Percentiles rank a stretch among this genome's conserved stretches.
These are phyloP conservation scores for Sporothrix curviconia DNA, from an alignment of 2,329 filamentous ascomycete species.

Conservation along the genomic window DNA sequence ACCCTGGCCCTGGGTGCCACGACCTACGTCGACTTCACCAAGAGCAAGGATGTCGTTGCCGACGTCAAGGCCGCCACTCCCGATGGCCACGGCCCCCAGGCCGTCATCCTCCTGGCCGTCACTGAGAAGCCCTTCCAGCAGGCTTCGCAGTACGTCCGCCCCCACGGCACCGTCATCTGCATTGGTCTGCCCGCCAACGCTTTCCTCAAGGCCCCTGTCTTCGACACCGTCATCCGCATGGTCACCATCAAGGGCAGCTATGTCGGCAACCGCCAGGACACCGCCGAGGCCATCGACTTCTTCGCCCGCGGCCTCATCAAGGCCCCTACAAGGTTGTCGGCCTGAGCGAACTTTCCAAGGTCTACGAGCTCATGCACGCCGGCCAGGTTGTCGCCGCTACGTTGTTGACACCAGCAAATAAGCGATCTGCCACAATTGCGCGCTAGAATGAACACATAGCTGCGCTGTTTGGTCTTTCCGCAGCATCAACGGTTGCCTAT, in stretches of 20 bases:
- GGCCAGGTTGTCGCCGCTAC: slow-evolving; percentile 69
- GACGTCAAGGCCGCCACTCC: slow-evolving; percentile 76
- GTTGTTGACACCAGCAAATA: slow-evolving; percentile 63
- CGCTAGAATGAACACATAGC: background rate
- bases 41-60: slow-evolving; percentile 67
- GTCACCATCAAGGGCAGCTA: slow-evolving; percentile 88
- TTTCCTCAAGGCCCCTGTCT: slow-evolving; percentile 75
- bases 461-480: background rate
- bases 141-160: slow-evolving; percentile 79
- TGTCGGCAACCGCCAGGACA: slow-evolving; percentile 86
- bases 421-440: background rate
- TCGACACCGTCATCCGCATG: slow-evolving; percentile 84
- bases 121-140: slow-evolving; percentile 93
- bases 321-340: slow-evolving; percentile 77
- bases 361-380: slow-evolving; percentile 70
- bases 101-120: slow-evolving; percentile 79
- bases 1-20: slow-evolving; percentile 59
- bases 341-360: slow-evolving; percentile 68
- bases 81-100: slow-evolving; percentile 79
- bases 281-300: slow-evolving; percentile 85
- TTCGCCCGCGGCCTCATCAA: slow-evolving; percentile 78
- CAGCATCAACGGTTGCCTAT: background rate
- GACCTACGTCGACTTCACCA: slow-evolving; percentile 74
- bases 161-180: slow-evolving; percentile 75
- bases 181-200: slow-evolving; percentile 82